These are phyloP conservation scores for Pueraria montana DNA, from an alignment of 306 rosid genomes.

Conservation along the genomic window DNA sequence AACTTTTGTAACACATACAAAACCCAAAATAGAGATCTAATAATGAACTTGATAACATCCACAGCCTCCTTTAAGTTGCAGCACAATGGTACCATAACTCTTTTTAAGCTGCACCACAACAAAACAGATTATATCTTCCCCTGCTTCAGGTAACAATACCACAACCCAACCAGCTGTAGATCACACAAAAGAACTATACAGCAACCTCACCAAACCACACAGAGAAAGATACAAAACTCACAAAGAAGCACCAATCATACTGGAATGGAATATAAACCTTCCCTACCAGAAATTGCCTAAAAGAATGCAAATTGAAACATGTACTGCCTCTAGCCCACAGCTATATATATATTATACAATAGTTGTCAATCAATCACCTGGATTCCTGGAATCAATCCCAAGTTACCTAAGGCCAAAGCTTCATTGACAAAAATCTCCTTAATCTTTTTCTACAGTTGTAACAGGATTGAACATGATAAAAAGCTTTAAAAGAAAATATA, in stretches of 20 bases:
- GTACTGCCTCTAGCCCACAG: not conserved
- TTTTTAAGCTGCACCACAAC: too few species aligned
- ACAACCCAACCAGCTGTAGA: not conserved
- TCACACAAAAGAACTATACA: not conserved
- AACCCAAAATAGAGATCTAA: too few species aligned
- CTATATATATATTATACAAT: not conserved
- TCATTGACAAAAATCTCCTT: not conserved
- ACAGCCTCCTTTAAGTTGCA: too few species aligned
- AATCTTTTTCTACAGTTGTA: not conserved
- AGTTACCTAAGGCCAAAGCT: not conserved
- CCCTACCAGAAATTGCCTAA: not conserved
- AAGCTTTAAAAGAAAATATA: not conserved
- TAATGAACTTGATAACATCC: too few species aligned
- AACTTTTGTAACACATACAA: too few species aligned
- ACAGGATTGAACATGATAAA: constrained; percentile 15
- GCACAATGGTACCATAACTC: too few species aligned
- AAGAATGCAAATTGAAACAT: not conserved
- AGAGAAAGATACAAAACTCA: not conserved
- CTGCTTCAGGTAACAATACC: not conserved
- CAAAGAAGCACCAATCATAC: not conserved
- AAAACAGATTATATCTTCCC: not conserved
- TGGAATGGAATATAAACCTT: too few species aligned
- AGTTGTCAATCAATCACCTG: constrained; percentile 16
- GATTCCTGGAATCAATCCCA: constrained; percentile 7
- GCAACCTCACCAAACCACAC: not conserved